Percentiles rank a stretch among this genome's conserved stretches.
Conservation (phyloP, 176 grass and related monocot species). For the Stipa capillata region DNA sequence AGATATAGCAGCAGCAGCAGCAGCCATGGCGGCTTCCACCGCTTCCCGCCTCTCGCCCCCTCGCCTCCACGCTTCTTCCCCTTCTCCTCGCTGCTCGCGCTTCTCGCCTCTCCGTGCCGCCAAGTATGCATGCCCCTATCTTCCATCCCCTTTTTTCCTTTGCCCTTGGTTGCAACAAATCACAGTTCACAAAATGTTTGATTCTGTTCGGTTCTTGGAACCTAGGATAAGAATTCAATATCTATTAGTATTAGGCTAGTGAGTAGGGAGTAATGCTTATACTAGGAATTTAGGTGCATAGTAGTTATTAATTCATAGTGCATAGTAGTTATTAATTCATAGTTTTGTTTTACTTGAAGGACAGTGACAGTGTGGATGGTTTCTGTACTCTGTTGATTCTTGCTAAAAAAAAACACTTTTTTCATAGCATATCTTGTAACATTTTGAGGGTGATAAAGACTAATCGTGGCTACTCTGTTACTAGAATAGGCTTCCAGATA, state of each 20-base stretch:
- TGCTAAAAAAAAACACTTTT: too few relatives aligned
- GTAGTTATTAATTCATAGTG: neutral
- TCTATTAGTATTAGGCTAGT: too few relatives aligned
- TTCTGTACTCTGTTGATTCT: too few relatives aligned
- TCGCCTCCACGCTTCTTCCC: neutral
- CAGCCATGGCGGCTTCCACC: slow-evolving; percentile 30
- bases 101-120: slow-evolving; percentile 27
- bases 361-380: too few relatives aligned
- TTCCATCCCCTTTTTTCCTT: neutral
- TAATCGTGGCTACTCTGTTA: too few relatives aligned
- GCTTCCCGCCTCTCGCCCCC: slow-evolving; percentile 23
- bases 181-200: neutral
- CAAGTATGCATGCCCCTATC: slow-evolving; percentile 21
- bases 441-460: neutral
- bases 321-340: neutral
- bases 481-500: neutral
- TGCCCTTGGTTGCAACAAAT: neutral
- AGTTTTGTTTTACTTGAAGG: neutral
- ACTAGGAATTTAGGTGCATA: neutral
- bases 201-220: neutral
- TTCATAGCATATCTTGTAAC: too few relatives aligned
- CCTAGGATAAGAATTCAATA: neutral
- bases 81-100: neutral
- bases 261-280: neutral
- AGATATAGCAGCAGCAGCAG: neutral